phyloP scores from a whole-genome alignment of 2,329 filamentous ascomycete genomes.

The Cladosporium sp. region DNA sequence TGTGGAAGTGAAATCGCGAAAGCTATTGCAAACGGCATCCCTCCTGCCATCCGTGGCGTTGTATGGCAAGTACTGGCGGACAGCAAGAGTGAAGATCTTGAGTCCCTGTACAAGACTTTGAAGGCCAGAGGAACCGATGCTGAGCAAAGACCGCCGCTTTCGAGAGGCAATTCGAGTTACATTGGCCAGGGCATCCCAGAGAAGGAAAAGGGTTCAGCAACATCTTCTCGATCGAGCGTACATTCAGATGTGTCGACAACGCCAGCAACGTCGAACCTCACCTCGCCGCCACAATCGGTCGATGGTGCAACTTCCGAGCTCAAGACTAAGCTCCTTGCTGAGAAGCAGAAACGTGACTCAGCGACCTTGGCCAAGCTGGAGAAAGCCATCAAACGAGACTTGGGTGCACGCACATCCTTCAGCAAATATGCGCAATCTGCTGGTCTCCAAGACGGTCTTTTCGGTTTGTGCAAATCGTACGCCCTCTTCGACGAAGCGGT shows the following conservation, averaged over 20 bases:
- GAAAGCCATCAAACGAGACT: slow-evolving; percentile 82
- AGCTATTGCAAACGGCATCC: slow-evolving; percentile 89
- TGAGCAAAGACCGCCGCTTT: slow-evolving; percentile 38
- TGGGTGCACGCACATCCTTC: slow-evolving; percentile 89
- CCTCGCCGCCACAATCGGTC: slow-evolving; percentile 27
- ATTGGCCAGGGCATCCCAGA: slow-evolving; percentile 34
- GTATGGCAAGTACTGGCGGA: slow-evolving; percentile 97
- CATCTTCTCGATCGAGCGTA: slow-evolving; percentile 78
- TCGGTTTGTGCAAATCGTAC: slow-evolving; percentile 95
- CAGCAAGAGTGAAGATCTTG: slow-evolving; percentile 87
- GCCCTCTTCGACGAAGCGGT: slow-evolving; percentile 91
- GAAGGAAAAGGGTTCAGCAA: slow-evolving; percentile 60
- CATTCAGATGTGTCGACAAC: slow-evolving; percentile 68
- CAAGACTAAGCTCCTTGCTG: slow-evolving; percentile 58
- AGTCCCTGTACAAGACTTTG: slow-evolving; percentile 78
- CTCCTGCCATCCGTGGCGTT: slow-evolving; percentile 90
- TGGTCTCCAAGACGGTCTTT: slow-evolving; percentile 86
- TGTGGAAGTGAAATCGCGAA: slow-evolving; percentile 84
- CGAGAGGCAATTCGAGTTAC: slow-evolving; percentile 6
- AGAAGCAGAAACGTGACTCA: slow-evolving; percentile 70
- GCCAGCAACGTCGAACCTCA: slow-evolving; percentile 45
- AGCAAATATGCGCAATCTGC: slow-evolving; percentile 91
- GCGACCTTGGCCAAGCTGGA: slow-evolving; percentile 73
- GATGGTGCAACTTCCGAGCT: slow-evolving; percentile 43
- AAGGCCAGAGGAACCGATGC: slow-evolving; percentile 74